Evolutionary conservation across 345 rosid species (phyloP), one percentile per base, ranked within the genome.

Genomic region (Mercurialis annua): DNA sequence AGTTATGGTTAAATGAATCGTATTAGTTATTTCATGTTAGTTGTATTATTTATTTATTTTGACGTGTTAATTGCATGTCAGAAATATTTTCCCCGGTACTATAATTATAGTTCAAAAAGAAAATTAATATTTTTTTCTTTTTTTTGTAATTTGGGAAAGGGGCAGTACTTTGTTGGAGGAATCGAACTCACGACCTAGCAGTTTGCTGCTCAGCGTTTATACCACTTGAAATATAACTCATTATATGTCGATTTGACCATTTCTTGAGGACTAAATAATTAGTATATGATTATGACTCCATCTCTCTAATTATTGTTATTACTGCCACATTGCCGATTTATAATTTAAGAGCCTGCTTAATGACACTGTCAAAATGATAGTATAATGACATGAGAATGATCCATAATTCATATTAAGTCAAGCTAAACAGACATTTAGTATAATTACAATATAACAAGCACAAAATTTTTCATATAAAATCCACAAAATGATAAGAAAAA

Each of bases 361-460:
- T 11, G n/a, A 64, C 21, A 46, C 11, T 42, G 34, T 61, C 50
- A 61, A 42, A 64, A 31, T 49, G 57, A 50, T 16, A 27, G 24
- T 47, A 6, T 15, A 23, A 30, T 44, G 53, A 27, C 16, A 44
- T 42, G 21, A 43, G n/a, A 16, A 30, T n/a, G 54, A 48, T 31
- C 8, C 42, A 48, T 59, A 64, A 10, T 11, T 47, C 27, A 9
- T 3, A 24, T 30, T 64, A 33, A 49, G 21, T 21, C n/a, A 40
- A 29, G 24, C 40, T 44, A 20, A 62, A 23, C 1, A 52, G 69
- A 52, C 54, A n/a, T 23, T 36, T 21, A 65, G 31, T 12, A n/a
- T n/a, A 20, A 64, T 26, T 23, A 31, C 69, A 66, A 24, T 40
- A 40, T 52, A 38, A 66, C 69, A 66, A 38, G 1, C 59, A 52